These are phyloP conservation scores for Uncinocarpus reesii DNA, from an alignment of 2,329 filamentous ascomycete genomes.

Conservation along the genomic window DNA sequence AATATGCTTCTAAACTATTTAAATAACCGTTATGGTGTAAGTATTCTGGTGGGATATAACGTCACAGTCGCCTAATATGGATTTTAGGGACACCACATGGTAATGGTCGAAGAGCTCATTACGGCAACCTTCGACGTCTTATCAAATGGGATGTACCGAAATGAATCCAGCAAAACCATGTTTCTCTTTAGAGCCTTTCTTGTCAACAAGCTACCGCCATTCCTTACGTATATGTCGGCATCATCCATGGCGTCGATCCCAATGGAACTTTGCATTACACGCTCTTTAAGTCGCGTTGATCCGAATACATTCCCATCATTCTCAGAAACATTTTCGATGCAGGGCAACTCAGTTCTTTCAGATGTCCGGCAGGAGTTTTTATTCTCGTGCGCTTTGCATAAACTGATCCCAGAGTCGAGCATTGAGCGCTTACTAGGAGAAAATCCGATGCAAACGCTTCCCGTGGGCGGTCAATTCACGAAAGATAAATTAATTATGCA, in stretches of 20 bases:
- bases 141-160: constrained; percentile 72
- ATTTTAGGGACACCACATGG: constrained; percentile 60
- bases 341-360: constrained; percentile 48
- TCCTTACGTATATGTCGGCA: constrained; percentile 49
- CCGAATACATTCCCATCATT: constrained; percentile 54
- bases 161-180: constrained; percentile 49
- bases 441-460: constrained; percentile 67
- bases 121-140: constrained; percentile 82
- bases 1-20: constrained; percentile 66
- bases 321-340: constrained; percentile 54
- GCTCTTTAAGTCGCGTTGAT: constrained; percentile 54
- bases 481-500: constrained; percentile 71
- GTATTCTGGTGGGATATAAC: constrained; percentile 15
- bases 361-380: constrained; percentile 73
- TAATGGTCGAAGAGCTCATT: constrained; percentile 70
- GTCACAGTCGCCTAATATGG: background rate
- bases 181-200: constrained; percentile 78
- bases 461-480: constrained; percentile 60
- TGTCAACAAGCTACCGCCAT: constrained; percentile 58
- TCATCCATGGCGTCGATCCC: constrained; percentile 51
- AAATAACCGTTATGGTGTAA: constrained; percentile 71
- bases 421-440: constrained; percentile 75
- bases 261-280: constrained; percentile 54
- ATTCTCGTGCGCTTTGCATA: constrained; percentile 80
- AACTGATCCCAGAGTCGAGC: constrained; percentile 65